Conservation (phyloP, 805 yeast genomes). For the Candida railenensis region DNA sequence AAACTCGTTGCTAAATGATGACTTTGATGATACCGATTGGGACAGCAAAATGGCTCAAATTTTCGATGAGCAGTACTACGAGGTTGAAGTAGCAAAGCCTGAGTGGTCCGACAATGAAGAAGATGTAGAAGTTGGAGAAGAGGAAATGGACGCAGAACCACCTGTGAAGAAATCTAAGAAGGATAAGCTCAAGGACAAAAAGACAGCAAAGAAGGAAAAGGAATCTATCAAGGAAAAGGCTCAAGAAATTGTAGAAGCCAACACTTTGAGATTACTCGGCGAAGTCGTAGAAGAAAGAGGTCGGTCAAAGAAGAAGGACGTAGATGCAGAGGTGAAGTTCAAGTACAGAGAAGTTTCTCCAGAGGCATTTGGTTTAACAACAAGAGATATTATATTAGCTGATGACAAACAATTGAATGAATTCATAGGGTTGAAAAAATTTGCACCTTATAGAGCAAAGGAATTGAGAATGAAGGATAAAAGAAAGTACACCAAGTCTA, state of each 20-base stretch:
- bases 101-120: conserved; percentile 36
- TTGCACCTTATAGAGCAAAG: conserved; percentile 86
- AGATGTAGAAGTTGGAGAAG: conserved; percentile 19
- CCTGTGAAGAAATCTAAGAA: conserved; percentile 30
- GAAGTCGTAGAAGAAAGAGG: conserved; percentile 71
- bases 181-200: conserved; percentile 57
- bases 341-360: conserved; percentile 94
- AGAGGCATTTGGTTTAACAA: conserved; percentile 81
- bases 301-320: conserved; percentile 34
- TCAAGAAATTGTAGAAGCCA: conserved; percentile 73
- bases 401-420: conserved; percentile 84
- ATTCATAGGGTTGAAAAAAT: conserved; percentile 83
- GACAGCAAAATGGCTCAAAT: conserved; percentile 80
- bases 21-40: conserved; percentile 90
- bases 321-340: conserved; percentile 53
- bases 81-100: conserved; percentile 42
- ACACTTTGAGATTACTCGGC: conserved; percentile 62
- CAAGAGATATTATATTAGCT: conserved; percentile 86
- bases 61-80: conserved; percentile 82
- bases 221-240: conserved; percentile 64
- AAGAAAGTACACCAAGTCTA: conserved; percentile 80
- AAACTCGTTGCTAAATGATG: conserved; percentile 76
- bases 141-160: conserved; percentile 9
- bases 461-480: conserved; percentile 74
- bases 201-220: conserved; percentile 59